Base-by-base conservation (phyloP, 2,329 filamentous ascomycete species). In the Paracamarosporium sp. region DNA sequence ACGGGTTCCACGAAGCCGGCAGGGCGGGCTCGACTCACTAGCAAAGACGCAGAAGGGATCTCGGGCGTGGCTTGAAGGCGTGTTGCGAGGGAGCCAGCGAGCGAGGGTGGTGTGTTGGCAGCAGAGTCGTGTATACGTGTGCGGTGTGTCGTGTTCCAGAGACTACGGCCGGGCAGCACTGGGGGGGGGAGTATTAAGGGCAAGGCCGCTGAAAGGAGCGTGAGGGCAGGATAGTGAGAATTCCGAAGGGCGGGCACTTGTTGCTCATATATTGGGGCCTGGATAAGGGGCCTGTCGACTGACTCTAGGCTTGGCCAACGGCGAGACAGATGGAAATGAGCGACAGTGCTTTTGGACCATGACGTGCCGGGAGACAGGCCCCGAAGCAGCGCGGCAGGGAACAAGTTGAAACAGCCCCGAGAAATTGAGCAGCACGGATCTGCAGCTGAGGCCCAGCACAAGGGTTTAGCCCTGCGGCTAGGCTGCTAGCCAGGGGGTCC, bases 271-370 rank as follows among this genome's bases (percentile, higher is more conserved):
- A 67, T 68, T 47, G 57, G 56, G 53, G 57, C 54, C 25, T 36
- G 61, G 64, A 67, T 68, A 61, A 72, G 70, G 69, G 70, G 66
- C 63, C 60, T 62, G 69, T 63, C 55, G 68, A 69, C 66, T 70
- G 64, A 63, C 65, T 62, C 66, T 66, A 62, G 61, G 63, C 71
- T 73, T 73, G 73, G 69, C 73, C 64, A 61, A 61, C 70, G 70
- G 69, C 71, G 69, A 76, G 69, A 75, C 72, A 73, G 70, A 70
- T 38, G 72, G 66, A 76, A 76, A 76, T 76, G 69, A 73, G 71
- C 60, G 68, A 69, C 70, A 63, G 68, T 72, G 69, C 68, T 69
- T 70, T 70, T 66, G 63, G 61, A 68, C 68, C 73, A 76, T 76
- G 74, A 76, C 74, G 73, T 76, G 71, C 72, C 73, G 73, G 66